Conservation (phyloP, 805 yeast genomes). For the Schizosaccharomyces lindneri region DNA sequence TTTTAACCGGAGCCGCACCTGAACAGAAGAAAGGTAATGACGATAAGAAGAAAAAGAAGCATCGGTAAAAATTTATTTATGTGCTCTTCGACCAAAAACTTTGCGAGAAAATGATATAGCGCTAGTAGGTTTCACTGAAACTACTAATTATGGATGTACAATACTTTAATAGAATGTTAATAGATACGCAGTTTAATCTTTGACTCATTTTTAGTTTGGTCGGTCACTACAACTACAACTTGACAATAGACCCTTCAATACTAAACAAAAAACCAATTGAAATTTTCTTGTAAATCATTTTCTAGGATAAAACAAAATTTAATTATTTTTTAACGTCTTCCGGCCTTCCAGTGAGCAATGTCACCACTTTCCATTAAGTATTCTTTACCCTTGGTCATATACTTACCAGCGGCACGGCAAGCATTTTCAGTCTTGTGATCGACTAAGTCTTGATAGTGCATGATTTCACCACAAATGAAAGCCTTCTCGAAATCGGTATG, state of each 20-base stretch:
- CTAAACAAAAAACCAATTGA: too few relatives aligned
- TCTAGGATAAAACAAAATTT: not conserved
- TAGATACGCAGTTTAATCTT: too few relatives aligned
- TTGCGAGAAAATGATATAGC: not conserved
- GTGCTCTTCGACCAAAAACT: not conserved
- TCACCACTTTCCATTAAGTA: slow-evolving; percentile 92
- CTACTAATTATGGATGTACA: not conserved
- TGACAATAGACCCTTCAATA: too few relatives aligned
- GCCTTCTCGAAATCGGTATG: slow-evolving; percentile 90
- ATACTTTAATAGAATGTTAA: not conserved
- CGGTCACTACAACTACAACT: too few relatives aligned
- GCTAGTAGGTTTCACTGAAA: not conserved
- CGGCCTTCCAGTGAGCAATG: slow-evolving; percentile 30
- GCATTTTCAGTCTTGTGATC: slow-evolving; percentile 58
- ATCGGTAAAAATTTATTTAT: not conserved
- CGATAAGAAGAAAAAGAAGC: slow-evolving; percentile 14
- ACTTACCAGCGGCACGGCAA: slow-evolving; percentile 71
- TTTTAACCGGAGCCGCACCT: slow-evolving; percentile 17
- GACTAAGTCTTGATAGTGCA: slow-evolving; percentile 56
- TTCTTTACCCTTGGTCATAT: slow-evolving; percentile 77
- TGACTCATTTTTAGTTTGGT: too few relatives aligned
- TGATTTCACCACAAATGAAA: slow-evolving; percentile 80
- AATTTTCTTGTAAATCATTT: too few relatives aligned
- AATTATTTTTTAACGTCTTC: not conserved
- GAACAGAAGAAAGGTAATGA: slow-evolving; percentile 13